A percentile compares a stretch with the other conserved stretches of the same genome.
phyloP scores from a whole-genome alignment of 192 early-diverging fungal species.

The Allomyces macrogynus region DNA sequence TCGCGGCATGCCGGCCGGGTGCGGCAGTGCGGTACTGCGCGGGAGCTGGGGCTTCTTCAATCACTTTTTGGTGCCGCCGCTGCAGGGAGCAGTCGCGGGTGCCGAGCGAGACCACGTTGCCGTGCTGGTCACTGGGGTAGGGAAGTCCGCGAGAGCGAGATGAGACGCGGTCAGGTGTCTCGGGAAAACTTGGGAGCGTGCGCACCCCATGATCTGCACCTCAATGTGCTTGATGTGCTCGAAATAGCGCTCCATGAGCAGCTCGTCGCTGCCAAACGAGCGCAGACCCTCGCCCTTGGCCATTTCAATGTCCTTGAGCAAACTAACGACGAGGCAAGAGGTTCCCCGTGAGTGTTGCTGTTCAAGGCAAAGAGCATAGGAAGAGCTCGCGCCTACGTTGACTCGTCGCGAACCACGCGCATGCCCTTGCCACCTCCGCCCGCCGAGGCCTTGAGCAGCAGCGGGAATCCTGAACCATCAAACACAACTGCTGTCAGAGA shows the following conservation, averaged over 20 bases:
- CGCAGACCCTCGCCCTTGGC: slow-evolving; percentile 31
- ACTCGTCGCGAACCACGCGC: slow-evolving; percentile 27
- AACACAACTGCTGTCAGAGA: no score
- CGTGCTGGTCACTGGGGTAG: slow-evolving; percentile 19
- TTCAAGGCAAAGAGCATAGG: no score
- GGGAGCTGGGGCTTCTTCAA: slow-evolving; percentile 17
- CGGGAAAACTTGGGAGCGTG: no score
- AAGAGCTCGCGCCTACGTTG: slow-evolving; percentile 5
- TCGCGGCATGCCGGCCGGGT: background rate
- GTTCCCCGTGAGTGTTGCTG: no score
- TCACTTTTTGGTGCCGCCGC: slow-evolving; percentile 42
- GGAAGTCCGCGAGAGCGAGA: slow-evolving; percentile 7
- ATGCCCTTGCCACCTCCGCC: slow-evolving; percentile 49
- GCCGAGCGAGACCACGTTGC: slow-evolving; percentile 29
- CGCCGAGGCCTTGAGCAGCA: slow-evolving; percentile 37
- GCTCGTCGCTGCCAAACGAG: slow-evolving; percentile 30
- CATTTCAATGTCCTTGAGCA: slow-evolving; percentile 28
- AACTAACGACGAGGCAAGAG: slow-evolving; percentile 1
- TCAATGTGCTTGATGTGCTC: slow-evolving; percentile 31
- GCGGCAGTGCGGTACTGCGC: background rate
- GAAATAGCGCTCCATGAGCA: slow-evolving; percentile 41
- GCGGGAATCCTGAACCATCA: slow-evolving; percentile 24
- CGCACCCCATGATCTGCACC: slow-evolving; percentile 5
- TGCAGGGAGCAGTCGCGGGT: slow-evolving; percentile 47
- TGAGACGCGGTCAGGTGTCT: no score